Conservation (phyloP, 2,329 filamentous ascomycete species). For the Diplodia scrobiculata region DNA sequence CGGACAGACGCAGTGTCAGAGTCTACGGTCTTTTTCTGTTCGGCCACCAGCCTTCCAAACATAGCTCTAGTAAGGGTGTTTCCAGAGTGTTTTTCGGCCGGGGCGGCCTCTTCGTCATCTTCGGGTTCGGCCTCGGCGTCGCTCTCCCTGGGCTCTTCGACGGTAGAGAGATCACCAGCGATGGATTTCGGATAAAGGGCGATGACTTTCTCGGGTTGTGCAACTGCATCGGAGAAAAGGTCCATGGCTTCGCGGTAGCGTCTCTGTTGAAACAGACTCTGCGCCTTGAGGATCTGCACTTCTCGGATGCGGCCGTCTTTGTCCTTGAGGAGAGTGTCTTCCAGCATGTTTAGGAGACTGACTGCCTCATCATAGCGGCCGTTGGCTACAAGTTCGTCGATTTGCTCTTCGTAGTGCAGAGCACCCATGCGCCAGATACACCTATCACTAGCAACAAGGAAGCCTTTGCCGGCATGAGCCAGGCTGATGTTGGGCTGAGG, state of each 20-base stretch:
- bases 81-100: slow-evolving; percentile 33
- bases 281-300: slow-evolving; percentile 89
- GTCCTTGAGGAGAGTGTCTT: slow-evolving; percentile 83
- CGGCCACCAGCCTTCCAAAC: slow-evolving; percentile 53
- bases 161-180: slow-evolving; percentile 73
- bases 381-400: slow-evolving; percentile 75
- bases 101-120: slow-evolving; percentile 28
- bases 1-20: slow-evolving; percentile 61
- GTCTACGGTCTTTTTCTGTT: slow-evolving; percentile 48
- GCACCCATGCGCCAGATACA: slow-evolving; percentile 96
- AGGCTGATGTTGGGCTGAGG: slow-evolving; percentile 89
- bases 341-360: slow-evolving; percentile 83
- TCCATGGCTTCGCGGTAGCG: slow-evolving; percentile 87
- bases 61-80: slow-evolving; percentile 41
- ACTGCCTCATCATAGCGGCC: slow-evolving; percentile 86
- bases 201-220: slow-evolving; percentile 85
- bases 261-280: slow-evolving; percentile 75
- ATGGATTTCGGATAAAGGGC: slow-evolving; percentile 80
- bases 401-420: slow-evolving; percentile 85
- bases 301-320: slow-evolving; percentile 80
- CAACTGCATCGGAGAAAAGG: slow-evolving; percentile 85
- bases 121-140: slow-evolving; percentile 40
- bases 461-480: slow-evolving; percentile 94
- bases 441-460: slow-evolving; percentile 87
- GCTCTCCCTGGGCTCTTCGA: slow-evolving; percentile 55